A percentile compares a stretch with the other conserved stretches of the same genome.
These are phyloP conservation scores for Pseudomassariella vexata DNA, from an alignment of 2,329 filamentous ascomycete species.

Conservation along the genomic window DNA sequence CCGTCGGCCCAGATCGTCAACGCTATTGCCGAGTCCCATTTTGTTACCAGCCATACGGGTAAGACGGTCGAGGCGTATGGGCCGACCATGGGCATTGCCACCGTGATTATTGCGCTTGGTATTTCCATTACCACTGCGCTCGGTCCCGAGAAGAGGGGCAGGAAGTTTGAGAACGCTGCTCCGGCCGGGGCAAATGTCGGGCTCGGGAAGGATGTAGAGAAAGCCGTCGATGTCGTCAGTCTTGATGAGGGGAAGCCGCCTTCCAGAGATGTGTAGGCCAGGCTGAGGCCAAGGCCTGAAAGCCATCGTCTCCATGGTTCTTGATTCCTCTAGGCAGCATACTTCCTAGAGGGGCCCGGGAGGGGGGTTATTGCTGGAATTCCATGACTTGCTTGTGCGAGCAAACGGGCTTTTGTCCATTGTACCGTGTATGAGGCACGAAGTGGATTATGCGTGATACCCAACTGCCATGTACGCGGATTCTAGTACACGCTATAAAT, in stretches of 20 bases:
- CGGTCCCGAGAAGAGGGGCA: conserved; percentile 69
- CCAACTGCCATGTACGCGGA: no score
- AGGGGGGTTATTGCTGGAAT: no score
- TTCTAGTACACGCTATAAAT: no score
- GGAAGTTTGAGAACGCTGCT: conserved; percentile 58
- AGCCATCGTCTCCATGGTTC: no score
- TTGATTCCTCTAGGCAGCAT: no score
- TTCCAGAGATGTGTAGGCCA: no score
- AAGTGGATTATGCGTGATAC: no score
- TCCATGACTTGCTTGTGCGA: no score
- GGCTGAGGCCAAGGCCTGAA: no score
- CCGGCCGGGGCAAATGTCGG: conserved; percentile 38
- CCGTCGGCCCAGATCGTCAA: conserved; percentile 74
- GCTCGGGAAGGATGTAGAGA: conserved; percentile 18
- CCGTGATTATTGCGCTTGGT: conserved; percentile 67
- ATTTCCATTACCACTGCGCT: conserved; percentile 63
- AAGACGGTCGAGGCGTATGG: conserved; percentile 63
- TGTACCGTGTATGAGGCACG: no score
- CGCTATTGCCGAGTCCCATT: conserved; percentile 59
- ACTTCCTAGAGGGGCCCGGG: no score
- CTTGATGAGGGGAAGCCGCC: conserved; percentile 3
- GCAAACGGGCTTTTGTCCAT: no score
- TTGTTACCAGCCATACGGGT: conserved; percentile 48
- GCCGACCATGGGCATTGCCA: conserved; percentile 69
- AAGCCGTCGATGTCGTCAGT: conserved; percentile 19